Base-by-base conservation (phyloP, 2,329 filamentous ascomycete genomes). In the Gremmenia infestans region DNA sequence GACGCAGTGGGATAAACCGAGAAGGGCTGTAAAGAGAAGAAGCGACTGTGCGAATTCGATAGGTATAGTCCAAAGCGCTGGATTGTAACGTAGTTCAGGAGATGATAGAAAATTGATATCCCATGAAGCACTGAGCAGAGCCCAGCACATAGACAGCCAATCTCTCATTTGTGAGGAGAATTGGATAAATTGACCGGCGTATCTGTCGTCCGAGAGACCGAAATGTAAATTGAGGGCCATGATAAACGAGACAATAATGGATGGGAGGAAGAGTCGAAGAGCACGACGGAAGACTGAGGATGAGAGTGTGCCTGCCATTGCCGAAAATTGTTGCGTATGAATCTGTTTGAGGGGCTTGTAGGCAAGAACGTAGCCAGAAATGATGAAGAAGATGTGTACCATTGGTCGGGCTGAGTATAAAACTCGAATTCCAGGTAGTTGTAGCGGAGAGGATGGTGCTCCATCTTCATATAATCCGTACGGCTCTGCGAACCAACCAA, bases 321-420 rank as follows among this genome's bases (percentile, higher is more conserved):
- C 67, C 15, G 70, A 68, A 51, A 69, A 67, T 55, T 75, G 68
- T 40, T 72, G 69, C 9, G 69, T 63, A 53, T 73, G 74, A 7
- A 76, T 71, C 35, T 71, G 68, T 52, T 71, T 70, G 25, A 79
- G 64, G 2, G 76, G 73, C 59, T 76, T 75, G 60, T 73, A 72
- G 7, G 75, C 72, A 22, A 80, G 70, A 3, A 73, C 76, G 58
- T 76, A 78, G 39, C 78, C 77, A 1, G 76, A 79, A 37, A 80
- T 76, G 60, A 79, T 72, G 65, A 79, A 79, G 66, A 80, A 79
- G 48, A 80, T 72, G 62, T 77, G 73, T 2, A 80, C 77, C 74
- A 77, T 76, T 8, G 76, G 74, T 17, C 73, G 71, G 17, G 76
- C 76, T 15, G 73, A 73, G 73, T 76, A 58, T 19, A 78, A 53